Evolutionary conservation across 352 stramenopile genomes (phyloP).

Genomic region (Blastocystis sp.): DNA sequence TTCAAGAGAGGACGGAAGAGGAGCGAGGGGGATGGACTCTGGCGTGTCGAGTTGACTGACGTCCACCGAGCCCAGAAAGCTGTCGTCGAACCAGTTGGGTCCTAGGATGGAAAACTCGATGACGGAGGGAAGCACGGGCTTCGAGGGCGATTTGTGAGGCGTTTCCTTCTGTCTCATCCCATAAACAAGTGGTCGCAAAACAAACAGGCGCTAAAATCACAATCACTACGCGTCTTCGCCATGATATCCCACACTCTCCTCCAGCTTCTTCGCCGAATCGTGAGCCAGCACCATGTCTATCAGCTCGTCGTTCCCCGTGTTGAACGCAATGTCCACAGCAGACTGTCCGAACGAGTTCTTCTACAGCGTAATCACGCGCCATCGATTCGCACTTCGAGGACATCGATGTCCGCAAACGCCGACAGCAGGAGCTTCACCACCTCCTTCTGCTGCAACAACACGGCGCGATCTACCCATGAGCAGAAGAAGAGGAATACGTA

Average conservation of each 20-base stretch:
- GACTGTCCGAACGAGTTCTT: constrained; percentile 54
- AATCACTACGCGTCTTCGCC: constrained; percentile 38
- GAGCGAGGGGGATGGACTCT: no score
- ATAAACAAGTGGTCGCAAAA: neutral
- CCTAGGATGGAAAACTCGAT: neutral
- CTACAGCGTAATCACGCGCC: constrained; percentile 1
- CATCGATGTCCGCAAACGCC: neutral
- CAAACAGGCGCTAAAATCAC: constrained; percentile 59
- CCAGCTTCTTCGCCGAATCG: constrained; percentile 30
- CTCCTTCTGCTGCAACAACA: constrained; percentile 21
- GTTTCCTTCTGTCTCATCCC: neutral
- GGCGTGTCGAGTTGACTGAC: no score
- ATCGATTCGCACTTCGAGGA: neutral
- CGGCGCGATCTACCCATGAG: constrained; percentile 31
- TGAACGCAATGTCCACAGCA: constrained; percentile 49
- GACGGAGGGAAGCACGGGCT: neutral
- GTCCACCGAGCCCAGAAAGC: neutral
- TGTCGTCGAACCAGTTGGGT: neutral
- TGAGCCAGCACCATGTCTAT: constrained; percentile 39
- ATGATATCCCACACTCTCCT: constrained; percentile 38
- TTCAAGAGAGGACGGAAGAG: no score
- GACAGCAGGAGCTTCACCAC: constrained; percentile 9
- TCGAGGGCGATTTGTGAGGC: neutral
- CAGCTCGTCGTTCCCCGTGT: constrained; percentile 39
- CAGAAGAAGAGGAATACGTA: neutral